These are phyloP conservation scores for Dendrostoma leiphaemia DNA, from an alignment of 2,329 filamentous ascomycete genomes.

Conservation along the genomic window DNA sequence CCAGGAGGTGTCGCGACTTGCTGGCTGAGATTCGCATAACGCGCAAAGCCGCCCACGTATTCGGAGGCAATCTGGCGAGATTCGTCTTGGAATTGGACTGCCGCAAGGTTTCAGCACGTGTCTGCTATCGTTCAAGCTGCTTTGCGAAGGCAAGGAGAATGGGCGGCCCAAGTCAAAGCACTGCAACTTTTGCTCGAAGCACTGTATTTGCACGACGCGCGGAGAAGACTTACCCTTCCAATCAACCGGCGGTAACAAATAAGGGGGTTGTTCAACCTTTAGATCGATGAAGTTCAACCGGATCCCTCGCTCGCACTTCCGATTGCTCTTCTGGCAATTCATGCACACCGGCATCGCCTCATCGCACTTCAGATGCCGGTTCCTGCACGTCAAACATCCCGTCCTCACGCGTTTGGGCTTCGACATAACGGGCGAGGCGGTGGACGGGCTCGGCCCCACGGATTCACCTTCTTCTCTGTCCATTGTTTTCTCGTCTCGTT, in stretches of 20 bases:
- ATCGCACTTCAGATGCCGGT: conserved; percentile 89
- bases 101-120: too few species aligned
- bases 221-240: conserved; percentile 53
- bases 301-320: conserved; percentile 81
- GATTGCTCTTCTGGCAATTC: conserved; percentile 86
- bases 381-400: conserved; percentile 85
- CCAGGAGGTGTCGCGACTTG: conserved; percentile 29
- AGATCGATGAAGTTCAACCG: conserved; percentile 90
- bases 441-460: neutral
- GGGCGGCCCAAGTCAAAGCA: neutral
- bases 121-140: neutral
- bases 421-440: neutral
- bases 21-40: conserved; percentile 61
- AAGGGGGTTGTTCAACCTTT: conserved; percentile 66
- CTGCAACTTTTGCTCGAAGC: neutral
- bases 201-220: neutral
- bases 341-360: conserved; percentile 63
- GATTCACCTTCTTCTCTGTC: conserved; percentile 1
- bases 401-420: conserved; percentile 88
- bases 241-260: conserved; percentile 59
- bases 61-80: conserved; percentile 88
- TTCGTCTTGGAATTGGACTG: conserved; percentile 81
- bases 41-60: conserved; percentile 74
- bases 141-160: neutral
- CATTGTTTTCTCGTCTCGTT: neutral